A percentile compares a stretch with the other conserved stretches of the same genome.
Conservation (phyloP, 257 asterid genomes). For the Echium plantagineum region DNA sequence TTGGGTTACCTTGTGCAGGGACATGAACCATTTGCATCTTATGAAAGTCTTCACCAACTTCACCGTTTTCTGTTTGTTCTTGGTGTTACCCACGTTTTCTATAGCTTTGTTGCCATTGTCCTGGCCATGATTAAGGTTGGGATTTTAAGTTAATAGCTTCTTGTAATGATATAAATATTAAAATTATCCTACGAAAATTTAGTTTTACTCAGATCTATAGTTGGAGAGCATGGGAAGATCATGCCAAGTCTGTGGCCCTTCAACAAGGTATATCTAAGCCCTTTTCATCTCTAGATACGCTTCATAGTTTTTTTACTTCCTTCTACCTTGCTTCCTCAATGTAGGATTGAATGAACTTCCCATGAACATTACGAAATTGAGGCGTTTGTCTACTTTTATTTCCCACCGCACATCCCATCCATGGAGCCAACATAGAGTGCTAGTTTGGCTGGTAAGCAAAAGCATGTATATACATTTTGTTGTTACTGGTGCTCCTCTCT, state of each 20-base stretch:
- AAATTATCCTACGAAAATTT: not conserved
- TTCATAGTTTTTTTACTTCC: not conserved
- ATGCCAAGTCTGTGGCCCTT: conserved; percentile 70
- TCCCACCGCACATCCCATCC: conserved; percentile 69
- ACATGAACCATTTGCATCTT: conserved; percentile 74
- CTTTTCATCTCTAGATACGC: not conserved
- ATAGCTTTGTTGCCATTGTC: conserved; percentile 70
- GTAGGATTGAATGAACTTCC: conserved; percentile 35
- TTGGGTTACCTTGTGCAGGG: conserved; percentile 32
- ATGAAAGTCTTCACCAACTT: conserved; percentile 92
- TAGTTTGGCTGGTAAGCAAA: conserved; percentile 83
- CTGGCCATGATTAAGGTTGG: conserved; percentile 80
- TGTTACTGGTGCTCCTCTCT: not conserved
- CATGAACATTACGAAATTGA: conserved; percentile 29
- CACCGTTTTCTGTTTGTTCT: conserved; percentile 83
- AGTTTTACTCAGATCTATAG: conserved; percentile 50
- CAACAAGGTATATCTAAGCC: conserved; percentile 9
- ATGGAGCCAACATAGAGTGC: conserved; percentile 76
- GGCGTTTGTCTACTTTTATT: conserved; percentile 57
- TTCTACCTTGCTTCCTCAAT: conserved; percentile 3
- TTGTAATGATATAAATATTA: not conserved
- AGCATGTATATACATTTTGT: not conserved
- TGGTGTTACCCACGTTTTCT: conserved; percentile 68
- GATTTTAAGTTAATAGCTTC: conserved; percentile 8
- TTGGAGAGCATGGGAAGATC: conserved; percentile 89